phyloP scores from a whole-genome alignment of 805 yeast species.

The Candida pini region DNA sequence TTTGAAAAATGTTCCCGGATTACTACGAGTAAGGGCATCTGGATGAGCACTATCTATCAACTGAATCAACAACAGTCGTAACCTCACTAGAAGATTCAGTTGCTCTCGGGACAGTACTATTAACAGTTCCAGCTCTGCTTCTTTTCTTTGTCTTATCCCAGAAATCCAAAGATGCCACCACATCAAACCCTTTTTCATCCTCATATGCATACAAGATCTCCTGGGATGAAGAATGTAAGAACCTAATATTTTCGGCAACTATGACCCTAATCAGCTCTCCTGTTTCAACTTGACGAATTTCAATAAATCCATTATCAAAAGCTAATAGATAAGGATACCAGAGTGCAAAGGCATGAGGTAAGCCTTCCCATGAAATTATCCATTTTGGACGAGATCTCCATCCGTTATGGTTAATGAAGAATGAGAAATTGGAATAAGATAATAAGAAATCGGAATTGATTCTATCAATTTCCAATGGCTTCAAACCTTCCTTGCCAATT shows the following conservation, averaged over 20 bases:
- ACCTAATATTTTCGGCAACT: constrained; percentile 85
- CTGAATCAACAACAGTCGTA: too few relatives aligned
- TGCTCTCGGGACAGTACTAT: not conserved
- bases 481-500: constrained; percentile 70
- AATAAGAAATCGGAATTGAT: constrained; percentile 83
- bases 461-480: constrained; percentile 88
- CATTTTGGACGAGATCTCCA: constrained; percentile 94
- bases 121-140: constrained; percentile 11
- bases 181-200: constrained; percentile 84
- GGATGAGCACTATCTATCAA: too few relatives aligned
- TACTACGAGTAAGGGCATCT: too few relatives aligned
- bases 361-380: constrained; percentile 96
- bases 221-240: constrained; percentile 84
- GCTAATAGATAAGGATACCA: constrained; percentile 93
- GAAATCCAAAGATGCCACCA: constrained; percentile 87
- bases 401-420: constrained; percentile 90
- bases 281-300: constrained; percentile 84
- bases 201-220: constrained; percentile 92
- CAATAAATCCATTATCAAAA: constrained; percentile 86
- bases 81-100: too few relatives aligned
- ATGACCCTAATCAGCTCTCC: constrained; percentile 85
- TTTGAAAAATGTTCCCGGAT: too few relatives aligned
- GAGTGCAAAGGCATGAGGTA: constrained; percentile 85
- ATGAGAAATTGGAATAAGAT: constrained; percentile 89
- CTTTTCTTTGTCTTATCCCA: constrained; percentile 49